A percentile compares a stretch with the other conserved stretches of the same genome.
Conservation (phyloP, 176 grass and related monocot genomes). For the Cenchrus purpureus region DNA sequence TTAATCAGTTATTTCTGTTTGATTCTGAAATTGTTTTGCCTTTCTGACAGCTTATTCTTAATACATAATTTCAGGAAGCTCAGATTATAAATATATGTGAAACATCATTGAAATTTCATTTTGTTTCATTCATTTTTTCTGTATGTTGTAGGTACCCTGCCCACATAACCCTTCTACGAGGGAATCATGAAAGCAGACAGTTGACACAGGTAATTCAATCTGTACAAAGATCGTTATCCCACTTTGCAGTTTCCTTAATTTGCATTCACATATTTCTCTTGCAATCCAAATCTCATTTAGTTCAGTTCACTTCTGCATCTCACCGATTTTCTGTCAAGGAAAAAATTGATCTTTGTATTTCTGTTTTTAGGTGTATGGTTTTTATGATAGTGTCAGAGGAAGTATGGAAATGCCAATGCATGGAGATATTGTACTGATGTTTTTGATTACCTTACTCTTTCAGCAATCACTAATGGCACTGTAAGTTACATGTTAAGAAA, state of each 20-base stretch:
- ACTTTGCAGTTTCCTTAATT: not conserved
- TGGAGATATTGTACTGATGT: slow-evolving; percentile 99
- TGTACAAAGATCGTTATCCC: not conserved
- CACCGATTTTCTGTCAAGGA: not conserved
- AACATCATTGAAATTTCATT: not conserved
- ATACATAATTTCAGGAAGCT: not conserved
- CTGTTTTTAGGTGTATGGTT: slow-evolving; percentile 81
- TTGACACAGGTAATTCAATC: slow-evolving; percentile 81
- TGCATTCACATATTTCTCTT: not conserved
- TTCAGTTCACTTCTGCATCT: not conserved
- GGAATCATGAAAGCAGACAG: slow-evolving; percentile 98
- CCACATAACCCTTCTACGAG: slow-evolving; percentile 96
- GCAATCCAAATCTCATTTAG: not conserved
- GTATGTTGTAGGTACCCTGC: slow-evolving; percentile 83
- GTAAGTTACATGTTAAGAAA: slow-evolving; percentile 45
- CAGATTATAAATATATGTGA: no score
- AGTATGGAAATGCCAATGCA: slow-evolving; percentile 99
- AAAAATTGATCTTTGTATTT: not conserved
- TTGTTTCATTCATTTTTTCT: slow-evolving; percentile 38
- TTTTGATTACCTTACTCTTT: slow-evolving; percentile 96
- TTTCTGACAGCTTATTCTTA: not conserved
- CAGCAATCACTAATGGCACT: slow-evolving; percentile 93
- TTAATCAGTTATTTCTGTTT: not conserved
- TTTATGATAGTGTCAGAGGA: slow-evolving; percentile 98
- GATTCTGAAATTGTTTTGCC: not conserved